Conservation (phyloP, 2,329 filamentous ascomycete species). For the Decorospora gaudefroyi region DNA sequence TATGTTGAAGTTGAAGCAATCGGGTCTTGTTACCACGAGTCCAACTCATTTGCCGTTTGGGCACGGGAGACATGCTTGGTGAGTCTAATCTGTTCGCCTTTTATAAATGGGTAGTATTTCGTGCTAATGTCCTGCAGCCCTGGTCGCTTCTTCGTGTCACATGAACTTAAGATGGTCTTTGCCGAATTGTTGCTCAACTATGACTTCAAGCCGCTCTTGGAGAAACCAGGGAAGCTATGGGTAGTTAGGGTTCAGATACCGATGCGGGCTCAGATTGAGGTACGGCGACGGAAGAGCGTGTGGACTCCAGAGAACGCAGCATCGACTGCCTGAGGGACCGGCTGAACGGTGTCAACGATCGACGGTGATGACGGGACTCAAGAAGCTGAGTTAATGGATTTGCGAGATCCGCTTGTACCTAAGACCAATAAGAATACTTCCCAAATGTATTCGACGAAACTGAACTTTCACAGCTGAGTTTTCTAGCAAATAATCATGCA, state of each 20-base stretch:
- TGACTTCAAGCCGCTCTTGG: constrained; percentile 37
- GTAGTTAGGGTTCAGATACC: constrained; percentile 18
- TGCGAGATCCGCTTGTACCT: too few species aligned
- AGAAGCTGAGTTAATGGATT: too few species aligned
- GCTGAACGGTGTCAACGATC: too few species aligned
- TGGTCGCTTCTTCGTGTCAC: constrained; percentile 46
- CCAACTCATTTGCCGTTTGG: constrained; percentile 60
- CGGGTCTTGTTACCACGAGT: constrained; percentile 60
- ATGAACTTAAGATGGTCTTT: constrained; percentile 48
- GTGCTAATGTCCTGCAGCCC: constrained; percentile 31
- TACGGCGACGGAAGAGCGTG: constrained; percentile 12
- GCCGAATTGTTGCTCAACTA: constrained; percentile 47
- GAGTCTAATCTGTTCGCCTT: constrained; percentile 42
- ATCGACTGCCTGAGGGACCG: too few species aligned
- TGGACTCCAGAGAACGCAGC: too few species aligned
- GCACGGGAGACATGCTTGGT: constrained; percentile 58
- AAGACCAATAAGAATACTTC: too few species aligned
- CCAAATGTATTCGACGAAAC: too few species aligned
- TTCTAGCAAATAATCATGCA: too few species aligned
- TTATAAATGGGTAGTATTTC: not conserved
- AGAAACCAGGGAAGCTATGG: constrained; percentile 31
- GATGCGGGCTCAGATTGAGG: constrained; percentile 11
- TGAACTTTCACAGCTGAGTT: too few species aligned
- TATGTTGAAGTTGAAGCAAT: constrained; percentile 43
- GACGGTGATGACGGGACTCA: too few species aligned